Percentiles rank a stretch among this genome's conserved stretches.
These are phyloP conservation scores for Exophiala sideris DNA, from an alignment of 2,329 filamentous ascomycete genomes.

Conservation along the genomic window DNA sequence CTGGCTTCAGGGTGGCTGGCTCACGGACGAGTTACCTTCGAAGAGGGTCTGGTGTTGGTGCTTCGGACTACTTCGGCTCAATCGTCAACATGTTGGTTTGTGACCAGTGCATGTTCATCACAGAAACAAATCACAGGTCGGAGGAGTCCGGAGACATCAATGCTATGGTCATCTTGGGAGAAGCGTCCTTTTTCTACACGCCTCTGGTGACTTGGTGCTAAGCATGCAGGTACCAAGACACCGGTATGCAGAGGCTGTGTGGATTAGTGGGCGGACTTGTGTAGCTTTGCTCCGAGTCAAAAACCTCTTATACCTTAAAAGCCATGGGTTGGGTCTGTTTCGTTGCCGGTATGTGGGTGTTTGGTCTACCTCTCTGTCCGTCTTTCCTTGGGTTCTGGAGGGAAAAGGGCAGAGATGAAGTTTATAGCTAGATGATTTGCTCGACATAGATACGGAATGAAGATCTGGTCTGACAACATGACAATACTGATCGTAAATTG, in stretches of 20 bases:
- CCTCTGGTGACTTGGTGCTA: slow-evolving; percentile 16
- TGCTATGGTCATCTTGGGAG: slow-evolving; percentile 7
- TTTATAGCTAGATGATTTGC: slow-evolving; percentile 1
- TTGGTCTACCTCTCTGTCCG: background rate
- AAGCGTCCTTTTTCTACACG: slow-evolving; percentile 12
- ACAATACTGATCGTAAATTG: background rate
- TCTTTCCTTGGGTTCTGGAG: background rate
- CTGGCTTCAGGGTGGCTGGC: background rate
- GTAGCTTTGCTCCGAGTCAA: slow-evolving; percentile 12
- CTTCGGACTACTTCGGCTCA: background rate
- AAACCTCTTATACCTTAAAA: slow-evolving; percentile 5
- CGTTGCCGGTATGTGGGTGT: background rate
- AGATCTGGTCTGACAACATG: slow-evolving; percentile 4
- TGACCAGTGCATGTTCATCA: slow-evolving; percentile 9
- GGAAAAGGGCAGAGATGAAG: background rate
- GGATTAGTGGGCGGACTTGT: slow-evolving; percentile 14
- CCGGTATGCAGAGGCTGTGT: slow-evolving; percentile 19
- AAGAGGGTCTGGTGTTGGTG: background rate
- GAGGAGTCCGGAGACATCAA: background rate
- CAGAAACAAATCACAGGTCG: slow-evolving; percentile 12
- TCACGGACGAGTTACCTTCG: slow-evolving; percentile 18
- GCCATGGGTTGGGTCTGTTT: slow-evolving; percentile 16
- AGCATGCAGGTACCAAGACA: slow-evolving; percentile 18
- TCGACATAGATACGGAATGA: slow-evolving; percentile 7
- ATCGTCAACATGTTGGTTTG: slow-evolving; percentile 6